Evolutionary conservation across 2,329 filamentous ascomycete species (phyloP).

Genomic region (Fusarium pininemorale): DNA sequence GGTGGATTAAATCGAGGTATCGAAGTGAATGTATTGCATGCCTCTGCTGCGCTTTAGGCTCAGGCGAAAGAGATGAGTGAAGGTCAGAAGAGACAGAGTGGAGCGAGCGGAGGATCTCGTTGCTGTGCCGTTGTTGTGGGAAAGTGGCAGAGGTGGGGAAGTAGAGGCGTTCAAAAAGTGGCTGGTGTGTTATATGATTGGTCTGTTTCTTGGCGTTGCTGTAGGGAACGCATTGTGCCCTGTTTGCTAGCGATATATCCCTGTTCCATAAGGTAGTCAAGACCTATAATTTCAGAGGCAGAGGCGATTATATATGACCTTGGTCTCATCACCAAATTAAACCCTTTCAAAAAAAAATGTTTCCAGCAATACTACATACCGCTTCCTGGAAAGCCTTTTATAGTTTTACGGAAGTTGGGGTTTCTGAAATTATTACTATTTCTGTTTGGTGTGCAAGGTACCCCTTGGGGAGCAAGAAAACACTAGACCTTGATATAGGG

Average conservation of each 20-base stretch:
- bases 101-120: constrained; percentile 32
- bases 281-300: background rate
- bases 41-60: constrained; percentile 27
- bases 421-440: background rate
- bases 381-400: background rate
- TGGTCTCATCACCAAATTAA: background rate
- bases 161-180: constrained; percentile 6
- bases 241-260: constrained; percentile 7
- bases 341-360: background rate
- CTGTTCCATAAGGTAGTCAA: background rate
- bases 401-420: background rate
- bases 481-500: too few relatives aligned
- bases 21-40: constrained; percentile 32
- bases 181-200: constrained; percentile 19
- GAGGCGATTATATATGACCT: background rate
- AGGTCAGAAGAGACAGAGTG: constrained; percentile 26
- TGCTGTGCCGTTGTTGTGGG: constrained; percentile 38
- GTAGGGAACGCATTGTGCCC: constrained; percentile 14
- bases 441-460: background rate
- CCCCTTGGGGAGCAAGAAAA: too few relatives aligned
- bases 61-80: constrained; percentile 6
- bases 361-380: background rate
- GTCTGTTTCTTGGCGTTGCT: constrained; percentile 22
- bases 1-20: constrained; percentile 10
- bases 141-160: constrained; percentile 8